These are phyloP conservation scores for Neurospora tetraspora DNA, from an alignment of 495 filamentous ascomycete species.

Conservation along the genomic window DNA sequence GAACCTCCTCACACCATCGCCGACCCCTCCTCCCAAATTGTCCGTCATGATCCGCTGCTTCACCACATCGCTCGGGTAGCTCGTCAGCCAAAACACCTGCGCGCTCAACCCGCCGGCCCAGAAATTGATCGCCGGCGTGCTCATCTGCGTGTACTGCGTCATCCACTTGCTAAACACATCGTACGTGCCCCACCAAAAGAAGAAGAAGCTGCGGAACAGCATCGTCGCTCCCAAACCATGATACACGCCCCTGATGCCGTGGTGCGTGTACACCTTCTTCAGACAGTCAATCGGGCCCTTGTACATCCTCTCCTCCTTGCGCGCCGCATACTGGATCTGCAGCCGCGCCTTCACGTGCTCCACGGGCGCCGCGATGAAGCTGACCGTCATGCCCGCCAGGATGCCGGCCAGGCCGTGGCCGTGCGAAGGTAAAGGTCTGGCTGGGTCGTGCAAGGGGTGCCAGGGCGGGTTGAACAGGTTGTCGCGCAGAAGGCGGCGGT, in stretches of 20 bases:
- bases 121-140: conserved; percentile 79
- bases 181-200: conserved; percentile 95
- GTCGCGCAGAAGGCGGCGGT: conserved; percentile 69
- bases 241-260: conserved; percentile 73
- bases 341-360: conserved; percentile 93
- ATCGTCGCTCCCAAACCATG: conserved; percentile 78
- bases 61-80: conserved; percentile 88
- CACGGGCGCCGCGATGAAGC: conserved; percentile 84
- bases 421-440: conserved; percentile 52
- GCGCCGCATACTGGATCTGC: conserved; percentile 79
- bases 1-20: conserved; percentile 61
- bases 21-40: conserved; percentile 58
- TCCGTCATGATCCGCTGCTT: conserved; percentile 99
- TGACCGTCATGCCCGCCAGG: conserved; percentile 80
- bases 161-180: conserved; percentile 67
- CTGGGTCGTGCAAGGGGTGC: conserved; percentile 18
- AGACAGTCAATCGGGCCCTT: conserved; percentile 77
- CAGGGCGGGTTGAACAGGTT: conserved; percentile 60
- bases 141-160: conserved; percentile 54
- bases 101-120: conserved; percentile 92
- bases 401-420: conserved; percentile 84
- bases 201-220: conserved; percentile 86
- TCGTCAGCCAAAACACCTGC: conserved; percentile 86
- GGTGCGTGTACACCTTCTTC: conserved; percentile 51
- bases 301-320: conserved; percentile 67